These are phyloP conservation scores for Letharia lupina DNA, from an alignment of 495 filamentous ascomycete species.

Conservation along the genomic window DNA sequence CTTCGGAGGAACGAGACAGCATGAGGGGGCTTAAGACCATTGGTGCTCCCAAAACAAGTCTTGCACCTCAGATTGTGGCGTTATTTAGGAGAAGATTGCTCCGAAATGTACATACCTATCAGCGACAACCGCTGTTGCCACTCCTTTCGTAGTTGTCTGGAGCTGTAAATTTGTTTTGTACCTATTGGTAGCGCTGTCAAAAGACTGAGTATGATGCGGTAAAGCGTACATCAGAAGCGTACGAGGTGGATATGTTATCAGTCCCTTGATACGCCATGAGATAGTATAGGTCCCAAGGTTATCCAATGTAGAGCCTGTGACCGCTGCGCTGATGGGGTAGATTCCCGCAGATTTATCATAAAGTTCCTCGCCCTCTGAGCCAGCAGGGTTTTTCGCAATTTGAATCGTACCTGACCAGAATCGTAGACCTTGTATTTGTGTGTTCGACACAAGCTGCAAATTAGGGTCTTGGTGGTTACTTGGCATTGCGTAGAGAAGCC, in stretches of 20 bases:
- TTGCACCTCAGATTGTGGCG: neutral
- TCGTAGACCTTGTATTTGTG: constrained; percentile 40
- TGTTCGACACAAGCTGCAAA: constrained; percentile 41
- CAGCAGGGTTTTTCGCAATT: constrained; percentile 62
- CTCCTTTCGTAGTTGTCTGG: constrained; percentile 80
- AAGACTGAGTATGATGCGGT: constrained; percentile 74
- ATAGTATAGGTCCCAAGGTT: constrained; percentile 63
- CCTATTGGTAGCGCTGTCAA: constrained; percentile 49
- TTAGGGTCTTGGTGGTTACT: constrained; percentile 36
- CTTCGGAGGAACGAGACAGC: neutral
- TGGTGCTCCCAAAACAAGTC: neutral
- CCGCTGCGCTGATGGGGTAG: constrained; percentile 52
- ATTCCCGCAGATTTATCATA: constrained; percentile 71
- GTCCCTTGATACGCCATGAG: constrained; percentile 58
- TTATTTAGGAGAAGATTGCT: neutral
- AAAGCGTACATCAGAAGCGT: constrained; percentile 78
- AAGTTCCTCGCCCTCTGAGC: constrained; percentile 50
- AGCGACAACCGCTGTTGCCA: constrained; percentile 60
- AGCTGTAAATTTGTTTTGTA: constrained; percentile 54
- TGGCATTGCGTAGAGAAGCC: constrained; percentile 74
- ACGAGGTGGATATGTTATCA: constrained; percentile 25
- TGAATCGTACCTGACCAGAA: constrained; percentile 68
- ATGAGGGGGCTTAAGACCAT: neutral
- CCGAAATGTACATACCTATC: constrained; percentile 33
- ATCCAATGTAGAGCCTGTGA: constrained; percentile 55